Percentiles rank a stretch among this genome's conserved stretches.
phyloP scores from a whole-genome alignment of 495 filamentous ascomycete genomes.

The Aspergillus leporis region DNA sequence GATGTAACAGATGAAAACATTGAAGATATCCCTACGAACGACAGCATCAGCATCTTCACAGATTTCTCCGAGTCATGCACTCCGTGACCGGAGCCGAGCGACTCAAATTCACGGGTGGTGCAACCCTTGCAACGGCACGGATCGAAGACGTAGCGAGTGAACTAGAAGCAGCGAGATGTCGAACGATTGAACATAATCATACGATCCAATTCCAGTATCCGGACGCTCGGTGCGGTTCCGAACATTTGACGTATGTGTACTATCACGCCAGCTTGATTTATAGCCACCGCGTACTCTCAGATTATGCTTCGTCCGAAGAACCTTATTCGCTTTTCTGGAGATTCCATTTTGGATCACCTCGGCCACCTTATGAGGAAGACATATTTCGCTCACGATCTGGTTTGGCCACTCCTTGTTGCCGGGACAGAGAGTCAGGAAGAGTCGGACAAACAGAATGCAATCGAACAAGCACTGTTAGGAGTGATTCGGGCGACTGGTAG shows the following conservation, averaged over 20 bases:
- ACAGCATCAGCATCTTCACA: constrained; percentile 23
- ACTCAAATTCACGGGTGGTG: neutral
- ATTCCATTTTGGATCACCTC: constrained; percentile 24
- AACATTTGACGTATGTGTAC: constrained; percentile 25
- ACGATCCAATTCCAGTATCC: constrained; percentile 22
- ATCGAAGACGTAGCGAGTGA: constrained; percentile 16
- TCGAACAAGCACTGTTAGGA: constrained; percentile 13
- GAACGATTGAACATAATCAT: constrained; percentile 16
- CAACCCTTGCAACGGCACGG: neutral
- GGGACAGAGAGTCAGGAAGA: constrained; percentile 25
- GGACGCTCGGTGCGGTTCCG: constrained; percentile 19
- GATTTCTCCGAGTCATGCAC: constrained; percentile 27
- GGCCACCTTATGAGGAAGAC: constrained; percentile 16
- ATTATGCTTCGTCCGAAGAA: neutral
- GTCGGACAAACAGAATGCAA: constrained; percentile 4
- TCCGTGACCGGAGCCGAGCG: constrained; percentile 23
- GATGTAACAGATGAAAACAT: constrained; percentile 11
- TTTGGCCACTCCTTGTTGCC: constrained; percentile 30
- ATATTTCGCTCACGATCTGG: constrained; percentile 27
- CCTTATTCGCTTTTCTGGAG: constrained; percentile 16
- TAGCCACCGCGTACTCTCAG: constrained; percentile 23
- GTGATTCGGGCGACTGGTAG: constrained; percentile 24
- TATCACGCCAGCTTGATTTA: constrained; percentile 30
- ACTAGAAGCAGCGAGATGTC: constrained; percentile 16
- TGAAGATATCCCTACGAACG: constrained; percentile 9